Evolutionary conservation across 768 basidiomycete species (phyloP), one percentile per base, ranked within the genome.

Genomic region (Trichaptum fuscoviolaceum): DNA sequence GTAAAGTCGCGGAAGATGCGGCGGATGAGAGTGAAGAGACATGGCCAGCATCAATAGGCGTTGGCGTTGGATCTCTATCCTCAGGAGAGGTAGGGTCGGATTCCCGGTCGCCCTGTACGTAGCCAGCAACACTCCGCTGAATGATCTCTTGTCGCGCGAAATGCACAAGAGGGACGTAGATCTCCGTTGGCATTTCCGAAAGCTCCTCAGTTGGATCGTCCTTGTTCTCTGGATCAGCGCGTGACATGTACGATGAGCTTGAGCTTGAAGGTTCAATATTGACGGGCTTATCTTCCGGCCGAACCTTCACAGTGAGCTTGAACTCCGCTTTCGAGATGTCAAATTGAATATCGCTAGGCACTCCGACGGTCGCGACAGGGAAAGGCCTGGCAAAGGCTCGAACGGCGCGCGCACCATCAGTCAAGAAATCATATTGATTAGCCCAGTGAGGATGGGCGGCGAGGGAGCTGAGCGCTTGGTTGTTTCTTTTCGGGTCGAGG

Each of bases 91-190:
- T 3, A 52, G 42, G 42, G 65, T 64, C 63, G 57, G 20, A 64
- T 23, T 42, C 72, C 73, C 59, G 64, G 58, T 52, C 64, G 35
- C 62, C 61, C 25, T 34, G 36, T 24, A 63, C 35, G 26, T 52
- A 62, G 61, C 64, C 64, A 60, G 64, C 58, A 27, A 36, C 67
- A 58, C 64, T 63, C 8, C 71, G 42, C 36, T 71, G 69, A 24
- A 73, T 70, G 34, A 77, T 73, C 60, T 23, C 66, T 24, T 80
- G 77, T 67, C 83, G 81, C 2, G 90, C 92, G 74, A 88, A 99
- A 74, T 99, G 97, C 23, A 96, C 88, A 62, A 94, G 81, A 5
- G 97, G 97, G 0, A 99, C 75, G 74, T 85, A 99, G 24, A 99
- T 88, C 81, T 97, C 97, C 23, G 95, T 98, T n/a, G 88, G 83